Percentiles rank a stretch among this genome's conserved stretches.
These are phyloP conservation scores for Mycotypha africana DNA, from an alignment of 371 early-diverging fungal species.

Conservation along the genomic window DNA sequence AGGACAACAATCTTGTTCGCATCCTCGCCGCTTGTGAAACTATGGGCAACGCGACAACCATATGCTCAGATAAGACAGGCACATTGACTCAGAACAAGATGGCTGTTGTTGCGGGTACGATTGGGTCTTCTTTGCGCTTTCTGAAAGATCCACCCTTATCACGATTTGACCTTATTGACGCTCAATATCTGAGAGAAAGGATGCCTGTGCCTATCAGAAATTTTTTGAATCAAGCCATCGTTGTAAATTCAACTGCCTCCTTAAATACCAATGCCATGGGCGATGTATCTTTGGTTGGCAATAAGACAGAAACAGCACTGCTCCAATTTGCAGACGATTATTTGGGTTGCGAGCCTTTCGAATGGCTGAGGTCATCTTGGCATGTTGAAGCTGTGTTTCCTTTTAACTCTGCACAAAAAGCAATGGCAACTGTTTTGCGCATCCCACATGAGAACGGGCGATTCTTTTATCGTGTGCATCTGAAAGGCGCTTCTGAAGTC, in stretches of 20 bases:
- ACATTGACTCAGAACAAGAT: constrained; percentile 88
- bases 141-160: constrained; percentile 31
- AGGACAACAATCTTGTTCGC: constrained; percentile 89
- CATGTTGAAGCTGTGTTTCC: constrained; percentile 63
- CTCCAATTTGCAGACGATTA: constrained; percentile 52
- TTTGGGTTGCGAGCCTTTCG: constrained; percentile 41
- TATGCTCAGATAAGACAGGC: constrained; percentile 92
- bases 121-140: constrained; percentile 46
- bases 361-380: constrained; percentile 38
- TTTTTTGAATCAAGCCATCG: constrained; percentile 59
- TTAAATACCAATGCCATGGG: constrained; percentile 57
- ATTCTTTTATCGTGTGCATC: constrained; percentile 52
- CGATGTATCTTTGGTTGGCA: constrained; percentile 51
- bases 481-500: constrained; percentile 88
- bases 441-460: constrained; percentile 12
- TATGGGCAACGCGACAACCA: constrained; percentile 89
- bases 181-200: constrained; percentile 18
- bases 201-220: constrained; percentile 39
- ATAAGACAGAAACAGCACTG: constrained; percentile 86
- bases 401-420: constrained; percentile 79
- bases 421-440: constrained; percentile 79
- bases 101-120: constrained; percentile 74
- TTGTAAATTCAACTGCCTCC: constrained; percentile 78
- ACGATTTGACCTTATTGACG: constrained; percentile 31
- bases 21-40: constrained; percentile 89